A percentile compares a stretch with the other conserved stretches of the same genome.
Conservation (phyloP, 2,329 filamentous ascomycete genomes). For the Chaetomium strumarium region DNA sequence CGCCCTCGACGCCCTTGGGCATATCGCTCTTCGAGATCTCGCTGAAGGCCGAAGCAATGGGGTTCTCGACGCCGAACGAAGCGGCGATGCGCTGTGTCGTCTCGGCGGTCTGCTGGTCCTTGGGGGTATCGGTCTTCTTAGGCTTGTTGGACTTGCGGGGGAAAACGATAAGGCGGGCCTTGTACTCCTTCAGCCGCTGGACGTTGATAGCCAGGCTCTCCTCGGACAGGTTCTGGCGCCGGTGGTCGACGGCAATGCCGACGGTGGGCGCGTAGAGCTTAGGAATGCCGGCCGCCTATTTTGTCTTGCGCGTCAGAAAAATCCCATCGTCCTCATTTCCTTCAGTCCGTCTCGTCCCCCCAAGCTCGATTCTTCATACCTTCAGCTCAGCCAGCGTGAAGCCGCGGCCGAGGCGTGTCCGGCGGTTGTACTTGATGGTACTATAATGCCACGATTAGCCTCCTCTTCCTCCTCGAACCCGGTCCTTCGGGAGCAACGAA, state of each 20-base stretch:
- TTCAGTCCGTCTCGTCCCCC: neutral
- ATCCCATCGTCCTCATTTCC: neutral
- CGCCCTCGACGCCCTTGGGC: conserved; percentile 68
- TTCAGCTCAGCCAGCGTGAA: conserved; percentile 98
- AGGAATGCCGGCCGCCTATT: conserved; percentile 89
- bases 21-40: conserved; percentile 80
- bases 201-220: conserved; percentile 94
- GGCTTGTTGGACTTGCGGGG: conserved; percentile 88
- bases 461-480: neutral
- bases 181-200: conserved; percentile 96
- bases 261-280: conserved; percentile 91
- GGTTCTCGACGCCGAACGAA: conserved; percentile 49
- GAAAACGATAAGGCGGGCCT: conserved; percentile 93
- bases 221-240: conserved; percentile 94
- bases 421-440: conserved; percentile 92
- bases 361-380: conserved; percentile 50
- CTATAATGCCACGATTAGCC: conserved; percentile 18
- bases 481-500: conserved; percentile 17
- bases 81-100: conserved; percentile 56
- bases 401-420: conserved; percentile 90
- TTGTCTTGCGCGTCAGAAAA: conserved; percentile 10
- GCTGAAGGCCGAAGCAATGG: conserved; percentile 57
- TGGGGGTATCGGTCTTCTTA: conserved; percentile 86
- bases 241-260: conserved; percentile 93
- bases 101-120: conserved; percentile 57